Percentiles rank a stretch among this genome's conserved stretches.
Conservation (phyloP, 768 basidiomycete genomes). For the Dioszegia aurantiaca region DNA sequence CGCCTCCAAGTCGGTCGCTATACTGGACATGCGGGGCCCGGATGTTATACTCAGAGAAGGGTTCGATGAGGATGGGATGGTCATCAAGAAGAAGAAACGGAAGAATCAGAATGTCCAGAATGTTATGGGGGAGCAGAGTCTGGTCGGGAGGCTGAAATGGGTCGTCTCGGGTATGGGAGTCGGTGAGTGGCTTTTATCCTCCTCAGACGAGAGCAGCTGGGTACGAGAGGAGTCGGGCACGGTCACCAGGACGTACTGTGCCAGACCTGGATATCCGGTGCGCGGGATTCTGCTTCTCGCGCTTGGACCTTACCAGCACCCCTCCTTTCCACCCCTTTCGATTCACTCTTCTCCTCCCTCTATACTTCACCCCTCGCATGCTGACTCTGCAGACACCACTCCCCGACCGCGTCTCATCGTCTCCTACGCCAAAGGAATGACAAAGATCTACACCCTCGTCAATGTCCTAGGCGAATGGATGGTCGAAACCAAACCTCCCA, state of each 20-base stretch:
- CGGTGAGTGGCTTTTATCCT: slow-evolving; percentile 53
- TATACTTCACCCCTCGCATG: slow-evolving; percentile 18
- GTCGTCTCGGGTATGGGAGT: slow-evolving; percentile 61
- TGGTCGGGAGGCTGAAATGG: slow-evolving; percentile 64
- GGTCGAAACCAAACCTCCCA: slow-evolving; percentile 48
- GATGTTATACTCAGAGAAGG: slow-evolving; percentile 62
- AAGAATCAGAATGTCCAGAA: slow-evolving; percentile 55
- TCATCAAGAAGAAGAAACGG: slow-evolving; percentile 54
- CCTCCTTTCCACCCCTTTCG: no score
- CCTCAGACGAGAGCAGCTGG: slow-evolving; percentile 39
- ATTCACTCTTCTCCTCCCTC: no score
- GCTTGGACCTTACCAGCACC: no score
- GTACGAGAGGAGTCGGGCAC: no score
- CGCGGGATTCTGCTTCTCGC: no score
- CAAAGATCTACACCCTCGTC: slow-evolving; percentile 60
- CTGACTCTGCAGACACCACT: slow-evolving; percentile 48
- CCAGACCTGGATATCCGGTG: no score
- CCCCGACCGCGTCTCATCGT: slow-evolving; percentile 64
- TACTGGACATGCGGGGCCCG: slow-evolving; percentile 75
- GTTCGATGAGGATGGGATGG: slow-evolving; percentile 47
- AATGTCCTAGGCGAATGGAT: slow-evolving; percentile 57
- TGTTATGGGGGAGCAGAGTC: slow-evolving; percentile 42
- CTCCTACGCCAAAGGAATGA: slow-evolving; percentile 56
- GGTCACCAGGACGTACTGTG: no score
- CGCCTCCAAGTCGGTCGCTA: slow-evolving; percentile 59